phyloP scores from a whole-genome alignment of 1,139 yeast genomes.

The Kodamaea ohmeri region DNA sequence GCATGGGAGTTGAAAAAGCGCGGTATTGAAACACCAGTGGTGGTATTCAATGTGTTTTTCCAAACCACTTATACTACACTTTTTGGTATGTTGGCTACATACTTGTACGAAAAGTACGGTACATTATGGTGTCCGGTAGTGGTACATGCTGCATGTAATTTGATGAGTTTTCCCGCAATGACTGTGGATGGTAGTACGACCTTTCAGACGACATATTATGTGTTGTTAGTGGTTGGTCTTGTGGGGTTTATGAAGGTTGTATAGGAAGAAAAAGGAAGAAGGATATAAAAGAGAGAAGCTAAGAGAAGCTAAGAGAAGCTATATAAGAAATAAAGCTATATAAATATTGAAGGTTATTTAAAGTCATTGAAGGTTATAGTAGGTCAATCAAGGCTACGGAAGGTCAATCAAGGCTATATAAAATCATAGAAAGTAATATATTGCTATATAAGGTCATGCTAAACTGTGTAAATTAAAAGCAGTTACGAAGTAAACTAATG shows the following conservation, averaged over 20 bases:
- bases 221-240: conserved; percentile 44
- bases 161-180: conserved; percentile 70
- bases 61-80: conserved; percentile 74
- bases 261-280: background rate
- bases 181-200: conserved; percentile 17
- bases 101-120: conserved; percentile 50
- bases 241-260: conserved; percentile 26
- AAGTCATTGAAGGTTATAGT: too few species aligned
- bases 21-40: conserved; percentile 26
- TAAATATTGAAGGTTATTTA: too few species aligned
- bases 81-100: conserved; percentile 76
- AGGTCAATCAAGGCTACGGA: too few species aligned
- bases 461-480: too few species aligned
- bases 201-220: conserved; percentile 34
- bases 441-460: too few species aligned
- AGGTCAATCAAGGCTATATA: too few species aligned
- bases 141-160: conserved; percentile 74
- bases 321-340: too few species aligned
- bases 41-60: conserved; percentile 43
- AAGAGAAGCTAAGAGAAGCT: too few species aligned
- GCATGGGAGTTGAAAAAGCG: conserved; percentile 52
- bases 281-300: background rate
- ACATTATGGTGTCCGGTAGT: conserved; percentile 62
- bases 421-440: too few species aligned
- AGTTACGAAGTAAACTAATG: too few species aligned